A percentile compares a stretch with the other conserved stretches of the same genome.
phyloP scores from a whole-genome alignment of 352 stramenopile species.

The Blastocystis sp. region DNA sequence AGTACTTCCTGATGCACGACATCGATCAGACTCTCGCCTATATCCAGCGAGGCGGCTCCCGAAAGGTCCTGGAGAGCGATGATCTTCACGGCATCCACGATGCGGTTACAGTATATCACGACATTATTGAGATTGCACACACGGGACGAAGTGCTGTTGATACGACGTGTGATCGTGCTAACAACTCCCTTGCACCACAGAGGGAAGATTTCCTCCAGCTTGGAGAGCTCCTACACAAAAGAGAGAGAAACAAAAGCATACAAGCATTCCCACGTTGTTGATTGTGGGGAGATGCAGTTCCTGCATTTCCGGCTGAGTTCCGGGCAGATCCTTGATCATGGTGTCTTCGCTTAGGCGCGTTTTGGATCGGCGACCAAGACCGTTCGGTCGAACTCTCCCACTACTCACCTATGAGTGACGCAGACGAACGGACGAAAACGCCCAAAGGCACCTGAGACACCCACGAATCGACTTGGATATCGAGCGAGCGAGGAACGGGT shows the following conservation, averaged over 20 bases:
- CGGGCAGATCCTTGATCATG: background rate
- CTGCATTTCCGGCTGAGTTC: background rate
- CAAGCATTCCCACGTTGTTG: background rate
- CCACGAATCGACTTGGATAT: background rate
- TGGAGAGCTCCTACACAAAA: background rate
- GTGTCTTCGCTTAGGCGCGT: background rate
- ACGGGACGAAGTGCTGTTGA: background rate
- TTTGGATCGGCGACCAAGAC: background rate
- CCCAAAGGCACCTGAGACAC: background rate
- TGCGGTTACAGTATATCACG: background rate
- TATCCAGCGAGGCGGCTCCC: background rate
- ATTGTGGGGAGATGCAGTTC: background rate
- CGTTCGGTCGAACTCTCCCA: no score
- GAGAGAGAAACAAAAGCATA: background rate
- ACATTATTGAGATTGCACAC: background rate
- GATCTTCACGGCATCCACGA: background rate
- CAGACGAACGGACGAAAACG: background rate
- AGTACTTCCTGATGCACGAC: slow-evolving; percentile 5
- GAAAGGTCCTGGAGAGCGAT: slow-evolving; percentile 5
- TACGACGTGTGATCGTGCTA: slow-evolving; percentile 22
- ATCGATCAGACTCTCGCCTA: slow-evolving; percentile 27
- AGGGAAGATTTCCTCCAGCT: background rate
- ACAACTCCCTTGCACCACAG: slow-evolving; percentile 11
- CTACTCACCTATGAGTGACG: background rate
- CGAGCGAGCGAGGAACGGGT: background rate